Evolutionary conservation across 2,329 filamentous ascomycete genomes (phyloP), one percentile per base, ranked within the genome.

Genomic region (Colletotrichum musicola): DNA sequence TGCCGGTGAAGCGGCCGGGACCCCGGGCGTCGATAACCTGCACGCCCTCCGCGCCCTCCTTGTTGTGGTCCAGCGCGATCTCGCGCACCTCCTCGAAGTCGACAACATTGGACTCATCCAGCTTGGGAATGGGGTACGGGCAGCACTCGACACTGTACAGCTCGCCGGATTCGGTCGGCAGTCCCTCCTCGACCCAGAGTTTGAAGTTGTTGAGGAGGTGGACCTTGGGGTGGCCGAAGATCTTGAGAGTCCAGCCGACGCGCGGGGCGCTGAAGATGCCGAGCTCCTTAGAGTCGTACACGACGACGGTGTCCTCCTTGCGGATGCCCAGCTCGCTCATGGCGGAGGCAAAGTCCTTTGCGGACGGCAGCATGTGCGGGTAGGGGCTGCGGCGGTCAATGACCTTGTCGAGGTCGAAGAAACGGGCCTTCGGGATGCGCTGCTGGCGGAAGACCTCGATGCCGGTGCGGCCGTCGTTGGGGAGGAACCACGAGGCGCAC

Each of bases 191-290:
- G 1, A 95, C 90, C 94, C 95, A 99, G n/a, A 93, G 81, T 79
- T 91, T 93, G 83, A 98, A 99, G 82, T 99, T 99, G 83, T 99
- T 97, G 63, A 99, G 83, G 18, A 99, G 82, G 79, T 98, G 94
- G 14, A 99, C 95, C 71, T 89, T 91, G 51, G 89, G 84, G 78
- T 99, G 96, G 1, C 96, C 96, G 79, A 98, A 98, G 40, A 94
- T 89, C 75, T 89, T 90, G 72, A 99, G 84, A 1, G 95, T 99
- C 96, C 96, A 99, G 65, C 91, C 95, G 0, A 97, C 95, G 49
- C 96, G 88, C 4, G 96, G 96, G 1, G 95, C 96, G 74, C 93
- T 96, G 82, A 99, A 97, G 69, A 99, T 95, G 10, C 96, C 96
- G 35, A 95, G 83, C 82, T 98, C 95, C 71, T 93, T 91, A 30